phyloP scores from a whole-genome alignment of 768 basidiomycete species.

The Boletus tomentosulus region DNA sequence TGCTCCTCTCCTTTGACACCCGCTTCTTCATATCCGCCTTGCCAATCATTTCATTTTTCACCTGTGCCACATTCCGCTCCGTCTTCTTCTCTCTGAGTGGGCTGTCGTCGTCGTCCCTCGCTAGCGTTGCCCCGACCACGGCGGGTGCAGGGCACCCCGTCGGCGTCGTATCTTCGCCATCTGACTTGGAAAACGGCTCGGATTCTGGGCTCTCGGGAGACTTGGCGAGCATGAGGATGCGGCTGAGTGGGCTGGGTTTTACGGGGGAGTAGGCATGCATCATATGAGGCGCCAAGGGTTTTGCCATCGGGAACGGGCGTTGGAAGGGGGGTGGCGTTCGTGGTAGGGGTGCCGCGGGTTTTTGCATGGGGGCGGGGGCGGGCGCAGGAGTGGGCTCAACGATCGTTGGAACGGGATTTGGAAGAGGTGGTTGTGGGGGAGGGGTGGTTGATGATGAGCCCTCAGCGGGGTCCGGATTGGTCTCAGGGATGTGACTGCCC shows the following conservation, averaged over 20 bases:
- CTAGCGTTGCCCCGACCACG: constrained; percentile 4
- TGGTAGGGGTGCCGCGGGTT: constrained; percentile 3
- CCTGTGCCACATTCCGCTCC: constrained; percentile 26
- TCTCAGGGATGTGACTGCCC: constrained; percentile 17
- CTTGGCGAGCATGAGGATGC: constrained; percentile 68
- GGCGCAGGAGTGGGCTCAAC: constrained; percentile 14
- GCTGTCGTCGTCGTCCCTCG: constrained; percentile 47
- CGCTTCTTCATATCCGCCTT: constrained; percentile 25
- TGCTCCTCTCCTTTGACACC: constrained; percentile 39
- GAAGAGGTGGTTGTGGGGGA: constrained; percentile 1
- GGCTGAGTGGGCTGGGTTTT: constrained; percentile 75
- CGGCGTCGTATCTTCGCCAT: constrained; percentile 21
- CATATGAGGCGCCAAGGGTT: constrained; percentile 66
- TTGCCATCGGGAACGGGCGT: constrained; percentile 65
- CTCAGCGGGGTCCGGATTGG: neutral
- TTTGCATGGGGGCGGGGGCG: constrained; percentile 3
- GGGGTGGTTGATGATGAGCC: neutral
- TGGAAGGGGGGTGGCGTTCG: constrained; percentile 26
- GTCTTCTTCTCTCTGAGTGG: constrained; percentile 51
- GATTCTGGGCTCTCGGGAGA: constrained; percentile 46
- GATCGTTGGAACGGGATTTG: constrained; percentile 18
- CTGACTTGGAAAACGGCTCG: neutral
- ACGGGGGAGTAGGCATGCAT: constrained; percentile 79
- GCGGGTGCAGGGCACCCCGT: constrained; percentile 21
- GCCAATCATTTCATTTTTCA: constrained; percentile 6